These are phyloP conservation scores for Wickerhamomyces xylosicus DNA, from an alignment of 805 yeast species.

Conservation along the genomic window DNA sequence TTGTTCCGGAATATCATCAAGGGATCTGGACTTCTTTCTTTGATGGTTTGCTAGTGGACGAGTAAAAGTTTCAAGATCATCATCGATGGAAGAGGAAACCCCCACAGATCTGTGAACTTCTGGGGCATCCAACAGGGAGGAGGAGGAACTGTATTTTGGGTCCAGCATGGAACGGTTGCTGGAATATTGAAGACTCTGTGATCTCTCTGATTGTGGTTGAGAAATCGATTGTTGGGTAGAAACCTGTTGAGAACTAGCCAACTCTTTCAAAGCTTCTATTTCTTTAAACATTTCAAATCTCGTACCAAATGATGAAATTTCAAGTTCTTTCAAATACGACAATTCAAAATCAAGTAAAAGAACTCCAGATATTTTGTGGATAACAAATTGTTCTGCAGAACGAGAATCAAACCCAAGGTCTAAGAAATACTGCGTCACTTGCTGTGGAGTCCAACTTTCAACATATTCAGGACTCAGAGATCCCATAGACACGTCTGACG, in stretches of 20 bases:
- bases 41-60: slow-evolving; percentile 25
- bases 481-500: neutral
- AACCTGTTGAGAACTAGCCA: slow-evolving; percentile 2
- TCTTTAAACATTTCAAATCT: slow-evolving; percentile 87
- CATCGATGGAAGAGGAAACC: slow-evolving; percentile 3
- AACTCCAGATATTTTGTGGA: slow-evolving; percentile 83
- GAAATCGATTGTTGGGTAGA: slow-evolving; percentile 3
- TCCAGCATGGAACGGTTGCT: neutral
- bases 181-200: slow-evolving; percentile 2
- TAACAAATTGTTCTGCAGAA: slow-evolving; percentile 70
- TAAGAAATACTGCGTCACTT: slow-evolving; percentile 72
- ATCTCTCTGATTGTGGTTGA: slow-evolving; percentile 9
- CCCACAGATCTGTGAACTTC: neutral
- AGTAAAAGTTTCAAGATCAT: slow-evolving; percentile 11
- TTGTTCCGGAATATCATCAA: slow-evolving; percentile 30
- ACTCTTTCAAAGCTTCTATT: slow-evolving; percentile 52
- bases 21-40: slow-evolving; percentile 40
- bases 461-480: slow-evolving; percentile 39
- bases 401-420: slow-evolving; percentile 62
- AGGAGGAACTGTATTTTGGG: neutral
- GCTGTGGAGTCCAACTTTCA: slow-evolving; percentile 71
- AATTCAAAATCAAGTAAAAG: slow-evolving; percentile 81
- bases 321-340: slow-evolving; percentile 81
- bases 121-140: slow-evolving; percentile 7
- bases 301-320: slow-evolving; percentile 88